phyloP scores from a whole-genome alignment of 805 yeast species.

The Brettanomyces anomalus region DNA sequence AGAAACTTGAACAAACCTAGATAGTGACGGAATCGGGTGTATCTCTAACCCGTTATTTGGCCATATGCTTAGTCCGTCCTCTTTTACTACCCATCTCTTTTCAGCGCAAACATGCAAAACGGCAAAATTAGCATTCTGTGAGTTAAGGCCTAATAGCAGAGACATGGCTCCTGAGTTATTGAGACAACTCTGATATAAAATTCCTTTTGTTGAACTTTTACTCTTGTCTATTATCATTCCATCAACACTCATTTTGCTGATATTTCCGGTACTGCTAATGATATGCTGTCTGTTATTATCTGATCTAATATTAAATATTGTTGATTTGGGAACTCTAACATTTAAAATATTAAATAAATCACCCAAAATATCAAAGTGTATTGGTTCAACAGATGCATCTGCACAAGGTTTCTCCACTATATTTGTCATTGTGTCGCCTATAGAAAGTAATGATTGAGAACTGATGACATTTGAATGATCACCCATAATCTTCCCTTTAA shows the following conservation, averaged over 20 bases:
- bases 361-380: slow-evolving; percentile 34
- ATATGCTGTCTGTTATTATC: slow-evolving; percentile 30
- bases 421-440: neutral
- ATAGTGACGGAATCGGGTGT: slow-evolving; percentile 1
- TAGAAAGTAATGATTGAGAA: neutral
- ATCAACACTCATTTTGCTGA: slow-evolving; percentile 22
- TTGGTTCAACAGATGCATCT: slow-evolving; percentile 38
- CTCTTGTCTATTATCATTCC: slow-evolving; percentile 13
- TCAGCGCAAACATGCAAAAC: slow-evolving; percentile 21
- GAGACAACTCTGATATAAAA: slow-evolving; percentile 28
- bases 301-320: slow-evolving; percentile 27
- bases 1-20: slow-evolving; percentile 8
- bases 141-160: slow-evolving; percentile 27
- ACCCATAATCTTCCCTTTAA: too few species aligned
- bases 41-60: slow-evolving; percentile 30
- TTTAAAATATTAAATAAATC: slow-evolving; percentile 29
- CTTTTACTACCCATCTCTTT: slow-evolving; percentile 29
- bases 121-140: slow-evolving; percentile 26
- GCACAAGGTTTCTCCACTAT: slow-evolving; percentile 32
- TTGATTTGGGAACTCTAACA: slow-evolving; percentile 34
- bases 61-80: slow-evolving; percentile 37
- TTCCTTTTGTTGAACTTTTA: slow-evolving; percentile 7
- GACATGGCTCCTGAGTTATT: slow-evolving; percentile 24
- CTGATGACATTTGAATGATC: too few species aligned
- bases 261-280: slow-evolving; percentile 36